Evolutionary conservation across 2,329 filamentous ascomycete genomes (phyloP), one percentile per base, ranked within the genome.

Genomic region (Coniochaeta hoffmannii): DNA sequence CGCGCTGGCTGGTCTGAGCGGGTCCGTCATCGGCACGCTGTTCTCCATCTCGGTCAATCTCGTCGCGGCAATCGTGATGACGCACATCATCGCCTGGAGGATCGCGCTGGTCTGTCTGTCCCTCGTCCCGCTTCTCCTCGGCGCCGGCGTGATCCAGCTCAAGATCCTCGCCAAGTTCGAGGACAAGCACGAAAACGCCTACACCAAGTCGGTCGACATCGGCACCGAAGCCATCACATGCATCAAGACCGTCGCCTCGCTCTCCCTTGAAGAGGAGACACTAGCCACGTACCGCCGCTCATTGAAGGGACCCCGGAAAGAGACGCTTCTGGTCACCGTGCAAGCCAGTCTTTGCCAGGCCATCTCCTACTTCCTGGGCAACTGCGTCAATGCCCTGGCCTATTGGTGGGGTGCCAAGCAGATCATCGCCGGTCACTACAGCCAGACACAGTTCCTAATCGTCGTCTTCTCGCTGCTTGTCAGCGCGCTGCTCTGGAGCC

Each of bases 351-450:
- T 85, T 14, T 85, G 80, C 74, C 76, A 85, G 8, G 81, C 84
- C 2, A 72, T 85, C 34, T 76, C 82, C 15, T 81, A 83, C 64
- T 80, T 77, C 59, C 73, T 80, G 8, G 81, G 83, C n/a, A 87
- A 86, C 63, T 76, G 88, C 55, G 81, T 90, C 22, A 89, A 91
- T 63, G 85, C 86, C 0, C 78, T 92, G 54, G 86, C 87, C 0
- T 91, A 90, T 69, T 92, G 87, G 86, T 92, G 88, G 87, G 88
- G 88, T 2, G 79, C 86, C 0, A 86, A 82, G 62, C 82, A 85
- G 60, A 88, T 91, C 56, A 79, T 85, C 46, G 76, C 79, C 32
- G 87, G 87, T 3, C 71, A 81, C 54, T 87, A 87, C 60, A 75
- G 72, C 1, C 80, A 80, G 36, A 81, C 83, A 30, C 79, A 87